Evolutionary conservation across 164 flowering plant species (phyloP), one percentile per base, ranked within the genome.

Genomic region (Brasenia schreberi): DNA sequence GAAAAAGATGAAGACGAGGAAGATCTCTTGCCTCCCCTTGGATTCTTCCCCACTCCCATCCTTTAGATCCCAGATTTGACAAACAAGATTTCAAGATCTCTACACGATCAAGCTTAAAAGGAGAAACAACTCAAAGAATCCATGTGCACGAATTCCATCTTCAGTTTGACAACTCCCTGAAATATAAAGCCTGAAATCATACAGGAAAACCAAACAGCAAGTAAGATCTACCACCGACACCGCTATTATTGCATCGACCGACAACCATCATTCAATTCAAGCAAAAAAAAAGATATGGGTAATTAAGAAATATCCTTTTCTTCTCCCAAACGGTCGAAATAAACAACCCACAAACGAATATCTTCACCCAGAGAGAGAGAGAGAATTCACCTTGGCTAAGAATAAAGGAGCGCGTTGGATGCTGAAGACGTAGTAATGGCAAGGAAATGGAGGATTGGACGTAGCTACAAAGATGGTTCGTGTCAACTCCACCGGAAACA

Each of bases 1-100:
- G 98, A 82, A 0, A 33, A 33, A 33, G 81, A 73, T 0, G 85
- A 79, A 1, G 93, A 73, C 5, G 90, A 53, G 4, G 70, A 33
- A 16, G 65, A 63, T 19, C 92, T 74, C 80, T 81, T 88, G 59
- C 42, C 72, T 66, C 62, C 60, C 0, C 94, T 84, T 2, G 73
- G 59, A 23, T 68, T 68, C 75, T 77, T 82, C 4, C 79, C 80
- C 1, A 72, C 5, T 9, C 82, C 75, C 84, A 84, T 83, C 33
- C 66, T 63, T 18, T 61, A 4, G 18, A 18, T 7, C 18, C 10
- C 56, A 49, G 56, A 49, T 49, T 49, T 49, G 16, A 49, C 56
- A 9, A 9, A 14, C 3, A 49, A 49, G 16, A 49, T 14, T 49
- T 14, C 10, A 14, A 49, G 56, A 49, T 49, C 56, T 14, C 56